phyloP scores from a whole-genome alignment of 2,329 filamentous ascomycete species.

The Colletotrichum sp. region DNA sequence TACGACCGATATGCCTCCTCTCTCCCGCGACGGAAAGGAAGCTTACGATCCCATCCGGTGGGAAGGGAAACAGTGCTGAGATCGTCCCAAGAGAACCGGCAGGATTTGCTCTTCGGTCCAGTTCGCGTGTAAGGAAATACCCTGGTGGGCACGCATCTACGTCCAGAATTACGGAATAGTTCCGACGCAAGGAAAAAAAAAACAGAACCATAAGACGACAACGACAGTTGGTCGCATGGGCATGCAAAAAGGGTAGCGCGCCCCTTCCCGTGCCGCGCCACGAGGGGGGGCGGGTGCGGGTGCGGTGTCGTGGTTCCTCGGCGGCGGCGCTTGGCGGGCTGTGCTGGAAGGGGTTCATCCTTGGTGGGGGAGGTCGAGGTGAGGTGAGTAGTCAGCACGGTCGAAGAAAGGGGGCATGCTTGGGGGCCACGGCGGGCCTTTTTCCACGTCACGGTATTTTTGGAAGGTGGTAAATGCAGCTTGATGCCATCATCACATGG shows the following conservation, averaged over 20 bases:
- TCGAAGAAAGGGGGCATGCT: not conserved
- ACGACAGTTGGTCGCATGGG: not conserved
- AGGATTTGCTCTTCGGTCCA: not conserved
- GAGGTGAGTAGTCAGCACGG: not conserved
- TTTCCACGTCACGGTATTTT: not conserved
- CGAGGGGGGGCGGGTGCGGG: not conserved
- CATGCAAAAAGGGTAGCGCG: not conserved
- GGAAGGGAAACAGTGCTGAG: not conserved
- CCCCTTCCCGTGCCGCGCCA: constrained; percentile 11
- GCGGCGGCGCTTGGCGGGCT: not conserved
- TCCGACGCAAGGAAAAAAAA: not conserved
- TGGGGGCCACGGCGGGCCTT: too few species aligned
- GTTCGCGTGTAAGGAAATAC: not conserved
- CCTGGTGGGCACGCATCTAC: not conserved
- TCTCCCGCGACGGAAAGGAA: not conserved
- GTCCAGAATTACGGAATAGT: not conserved
- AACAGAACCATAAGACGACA: not conserved
- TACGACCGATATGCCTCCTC: not conserved
- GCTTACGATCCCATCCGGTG: not conserved
- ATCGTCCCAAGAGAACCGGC: not conserved
- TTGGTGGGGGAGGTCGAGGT: not conserved
- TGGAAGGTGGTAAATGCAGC: not conserved
- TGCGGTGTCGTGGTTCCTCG: not conserved
- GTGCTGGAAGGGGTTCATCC: not conserved
- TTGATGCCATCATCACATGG: not conserved